phyloP scores from a whole-genome alignment of 2,329 filamentous ascomycete species.

The Aspergillus sp. region DNA sequence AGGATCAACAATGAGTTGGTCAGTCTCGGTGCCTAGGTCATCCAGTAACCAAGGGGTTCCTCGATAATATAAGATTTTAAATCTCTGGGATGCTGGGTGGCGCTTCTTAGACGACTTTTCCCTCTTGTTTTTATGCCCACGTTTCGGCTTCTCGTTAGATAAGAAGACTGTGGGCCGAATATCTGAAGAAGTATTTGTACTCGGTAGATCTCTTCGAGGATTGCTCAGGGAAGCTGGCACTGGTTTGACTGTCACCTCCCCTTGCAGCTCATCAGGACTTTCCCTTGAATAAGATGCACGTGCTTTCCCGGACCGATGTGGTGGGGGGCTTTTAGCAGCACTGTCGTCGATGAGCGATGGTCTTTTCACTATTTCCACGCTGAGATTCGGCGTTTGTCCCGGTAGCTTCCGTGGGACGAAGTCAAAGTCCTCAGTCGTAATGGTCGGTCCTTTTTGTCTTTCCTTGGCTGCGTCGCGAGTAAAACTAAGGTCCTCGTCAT shows the following conservation, averaged over 20 bases:
- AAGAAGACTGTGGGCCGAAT: constrained; percentile 32
- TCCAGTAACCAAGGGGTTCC: constrained; percentile 19
- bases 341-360: background rate
- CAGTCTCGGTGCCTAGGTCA: constrained; percentile 1
- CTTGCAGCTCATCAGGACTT: constrained; percentile 43
- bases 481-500: constrained; percentile 24
- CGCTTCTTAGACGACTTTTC: background rate
- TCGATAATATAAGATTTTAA: constrained; percentile 23
- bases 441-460: constrained; percentile 16
- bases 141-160: constrained; percentile 10
- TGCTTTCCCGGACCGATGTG: constrained; percentile 1
- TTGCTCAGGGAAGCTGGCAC: constrained; percentile 13
- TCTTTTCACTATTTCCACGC: constrained; percentile 18
- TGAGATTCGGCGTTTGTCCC: constrained; percentile 12
- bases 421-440: background rate
- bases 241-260: constrained; percentile 31
- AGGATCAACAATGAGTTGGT: constrained; percentile 18
- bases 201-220: constrained; percentile 6
- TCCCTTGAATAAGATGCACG: constrained; percentile 25
- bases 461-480: constrained; percentile 25
- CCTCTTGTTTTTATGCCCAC: constrained; percentile 7
- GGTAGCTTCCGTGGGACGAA: background rate
- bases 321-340: background rate
- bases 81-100: constrained; percentile 2
- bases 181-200: constrained; percentile 30